Conservation (phyloP, 139 green algal species). For the Desmodesmus armatus region DNA sequence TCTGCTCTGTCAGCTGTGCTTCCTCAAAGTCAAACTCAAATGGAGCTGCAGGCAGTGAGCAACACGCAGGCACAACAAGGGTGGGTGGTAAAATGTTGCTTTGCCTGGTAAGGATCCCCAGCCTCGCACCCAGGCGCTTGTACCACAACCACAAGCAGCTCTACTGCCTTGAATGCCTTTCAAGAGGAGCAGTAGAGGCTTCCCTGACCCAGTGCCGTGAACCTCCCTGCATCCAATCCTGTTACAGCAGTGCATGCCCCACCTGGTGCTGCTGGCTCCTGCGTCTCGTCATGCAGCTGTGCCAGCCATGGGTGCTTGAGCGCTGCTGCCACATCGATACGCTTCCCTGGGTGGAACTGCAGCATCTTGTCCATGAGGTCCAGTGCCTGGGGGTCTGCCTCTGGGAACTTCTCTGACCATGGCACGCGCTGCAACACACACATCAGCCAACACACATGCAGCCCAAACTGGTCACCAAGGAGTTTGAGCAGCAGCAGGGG, state of each 20-base stretch:
- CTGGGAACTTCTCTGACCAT: constrained; percentile 78
- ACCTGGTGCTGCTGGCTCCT: constrained; percentile 78
- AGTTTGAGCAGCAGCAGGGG: background rate
- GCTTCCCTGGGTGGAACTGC: constrained; percentile 91
- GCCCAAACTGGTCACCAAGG: background rate
- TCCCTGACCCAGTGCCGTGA: too few species aligned
- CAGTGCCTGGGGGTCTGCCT: constrained; percentile 76
- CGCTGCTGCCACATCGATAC: constrained; percentile 87
- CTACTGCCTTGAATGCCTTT: too few species aligned
- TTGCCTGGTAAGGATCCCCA: too few species aligned
- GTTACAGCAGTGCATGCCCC: too few species aligned
- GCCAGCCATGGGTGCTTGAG: constrained; percentile 93
- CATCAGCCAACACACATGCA: background rate
- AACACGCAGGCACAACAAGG: too few species aligned
- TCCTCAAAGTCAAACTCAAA: constrained; percentile 96
- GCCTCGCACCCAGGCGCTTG: too few species aligned
- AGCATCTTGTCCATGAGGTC: constrained; percentile 94
- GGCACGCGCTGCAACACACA: constrained; percentile 37
- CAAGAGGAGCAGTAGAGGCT: too few species aligned
- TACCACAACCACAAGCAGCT: too few species aligned
- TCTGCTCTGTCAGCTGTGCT: constrained; percentile 79
- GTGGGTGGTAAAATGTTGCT: too few species aligned
- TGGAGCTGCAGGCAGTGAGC: constrained; percentile 61
- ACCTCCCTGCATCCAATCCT: too few species aligned
- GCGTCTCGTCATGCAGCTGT: constrained; percentile 82